phyloP scores from a whole-genome alignment of 2,329 filamentous ascomycete species.

The Aspergillus sp. region DNA sequence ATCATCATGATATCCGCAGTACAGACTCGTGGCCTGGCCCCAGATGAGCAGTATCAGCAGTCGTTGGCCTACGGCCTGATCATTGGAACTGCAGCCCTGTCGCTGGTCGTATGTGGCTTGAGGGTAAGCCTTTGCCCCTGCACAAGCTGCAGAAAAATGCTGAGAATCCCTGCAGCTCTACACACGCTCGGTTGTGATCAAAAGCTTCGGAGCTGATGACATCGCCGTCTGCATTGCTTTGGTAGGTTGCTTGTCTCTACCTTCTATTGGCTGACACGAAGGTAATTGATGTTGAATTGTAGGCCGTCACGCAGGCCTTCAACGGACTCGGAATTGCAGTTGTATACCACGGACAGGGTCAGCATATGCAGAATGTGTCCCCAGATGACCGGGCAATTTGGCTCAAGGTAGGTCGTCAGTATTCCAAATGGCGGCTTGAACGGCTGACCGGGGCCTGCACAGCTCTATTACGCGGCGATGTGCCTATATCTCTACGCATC shows the following conservation, averaged over 20 bases:
- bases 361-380: neutral
- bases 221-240: too few relatives aligned
- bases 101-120: too few relatives aligned
- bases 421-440: neutral
- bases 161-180: too few relatives aligned
- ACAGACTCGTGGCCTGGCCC: neutral
- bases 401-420: neutral
- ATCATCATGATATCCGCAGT: neutral
- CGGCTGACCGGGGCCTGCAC: too few relatives aligned
- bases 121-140: too few relatives aligned
- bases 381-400: neutral
- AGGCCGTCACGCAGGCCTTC: neutral
- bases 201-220: too few relatives aligned
- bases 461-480: neutral
- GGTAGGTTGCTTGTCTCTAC: too few relatives aligned
- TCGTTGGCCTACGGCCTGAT: neutral
- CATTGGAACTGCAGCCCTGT: too few relatives aligned
- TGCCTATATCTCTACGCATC: neutral
- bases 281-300: too few relatives aligned
- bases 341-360: neutral
- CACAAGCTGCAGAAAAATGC: too few relatives aligned
- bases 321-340: neutral
- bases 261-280: rapidly evolving
- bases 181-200: too few relatives aligned
- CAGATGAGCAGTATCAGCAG: neutral